Evolutionary conservation across 306 rosid species (phyloP), one percentile per base, ranked within the genome.

Genomic region (Acacia acuminata): DNA sequence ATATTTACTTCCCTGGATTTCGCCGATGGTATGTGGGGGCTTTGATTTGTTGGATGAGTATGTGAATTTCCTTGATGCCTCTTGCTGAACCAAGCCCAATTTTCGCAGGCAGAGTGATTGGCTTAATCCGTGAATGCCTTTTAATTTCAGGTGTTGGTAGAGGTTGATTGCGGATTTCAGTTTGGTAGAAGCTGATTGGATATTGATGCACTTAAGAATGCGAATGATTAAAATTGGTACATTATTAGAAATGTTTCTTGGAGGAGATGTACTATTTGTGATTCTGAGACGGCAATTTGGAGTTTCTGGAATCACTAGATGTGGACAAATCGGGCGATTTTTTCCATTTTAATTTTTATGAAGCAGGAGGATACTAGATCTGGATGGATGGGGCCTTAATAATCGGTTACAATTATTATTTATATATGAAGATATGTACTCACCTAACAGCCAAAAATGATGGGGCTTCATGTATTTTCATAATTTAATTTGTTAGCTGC

Each of bases 81-180:
- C 58, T 17, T 51, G 58, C 58, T 51, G 58, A 4, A 51, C 22
- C 58, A 51, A 51, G 58, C 22, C 58, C 22, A 17, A 17, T 5
- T 51, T 51, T 51, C 10, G 22, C 58, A 17, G 58, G 58, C n/a
- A 51, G 22, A 51, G n/a, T 17, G 10, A 51, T 51, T 6, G 22
- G 22, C 7, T 38, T 51, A 51, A 51, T 17, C 9, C 10, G 58
- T 51, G 58, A 17, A 7, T 51, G 58, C 58, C 58, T 51, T 51
- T 51, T 51, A 51, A 51, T 17, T 17, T 51, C 10, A 51, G 89
- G 85, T 48, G 56, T 25, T 63, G 80, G 82, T 80, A 86, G 40
- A 68, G n/a, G n/a, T n/a, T 81, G 78, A 40, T 74, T 67, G 81
- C 25, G 80, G 84, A 73, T 81, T 76, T 84, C 77, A 69, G 43